Percentiles rank a stretch among this genome's conserved stretches.
Conservation (phyloP, 148 eudicot species). For the Rhododendron ferrugineum region DNA sequence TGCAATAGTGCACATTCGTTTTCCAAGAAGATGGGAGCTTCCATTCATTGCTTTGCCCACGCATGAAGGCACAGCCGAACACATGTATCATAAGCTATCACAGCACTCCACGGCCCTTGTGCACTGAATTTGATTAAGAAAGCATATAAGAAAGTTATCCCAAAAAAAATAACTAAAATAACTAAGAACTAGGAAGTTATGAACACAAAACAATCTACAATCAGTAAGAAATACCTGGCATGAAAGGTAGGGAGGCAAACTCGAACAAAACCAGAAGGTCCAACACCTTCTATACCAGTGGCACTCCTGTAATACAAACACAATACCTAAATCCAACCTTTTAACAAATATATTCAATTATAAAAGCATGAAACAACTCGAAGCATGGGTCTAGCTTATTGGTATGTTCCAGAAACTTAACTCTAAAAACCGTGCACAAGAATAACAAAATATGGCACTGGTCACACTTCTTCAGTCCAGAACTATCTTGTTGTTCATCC, state of each 20-base stretch:
- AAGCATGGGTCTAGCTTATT: not conserved
- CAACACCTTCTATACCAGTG: slow-evolving; percentile 46
- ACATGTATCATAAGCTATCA: too few species aligned
- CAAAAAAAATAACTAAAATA: too few species aligned
- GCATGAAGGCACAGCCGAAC: too few species aligned
- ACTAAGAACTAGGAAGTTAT: too few species aligned
- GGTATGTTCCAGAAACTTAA: too few species aligned
- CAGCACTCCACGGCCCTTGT: too few species aligned
- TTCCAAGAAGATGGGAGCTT: too few species aligned
- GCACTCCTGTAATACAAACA: slow-evolving; percentile 40
- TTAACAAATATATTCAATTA: not conserved
- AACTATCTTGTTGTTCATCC: slow-evolving; percentile 19
- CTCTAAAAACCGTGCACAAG: too few species aligned
- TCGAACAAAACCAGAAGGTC: slow-evolving; percentile 56
- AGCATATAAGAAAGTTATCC: too few species aligned
- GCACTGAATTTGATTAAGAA: too few species aligned
- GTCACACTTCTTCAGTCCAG: slow-evolving; percentile 21
- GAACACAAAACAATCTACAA: not conserved
- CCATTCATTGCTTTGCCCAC: too few species aligned
- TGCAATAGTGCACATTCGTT: too few species aligned
- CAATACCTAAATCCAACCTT: not conserved
- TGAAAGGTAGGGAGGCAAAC: slow-evolving; percentile 81
- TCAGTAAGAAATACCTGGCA: slow-evolving; percentile 61
- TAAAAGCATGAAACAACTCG: not conserved
- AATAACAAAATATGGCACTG: not conserved